Evolutionary conservation across 2,329 filamentous ascomycete genomes (phyloP).

Genomic region (Neofusicoccum sp.): DNA sequence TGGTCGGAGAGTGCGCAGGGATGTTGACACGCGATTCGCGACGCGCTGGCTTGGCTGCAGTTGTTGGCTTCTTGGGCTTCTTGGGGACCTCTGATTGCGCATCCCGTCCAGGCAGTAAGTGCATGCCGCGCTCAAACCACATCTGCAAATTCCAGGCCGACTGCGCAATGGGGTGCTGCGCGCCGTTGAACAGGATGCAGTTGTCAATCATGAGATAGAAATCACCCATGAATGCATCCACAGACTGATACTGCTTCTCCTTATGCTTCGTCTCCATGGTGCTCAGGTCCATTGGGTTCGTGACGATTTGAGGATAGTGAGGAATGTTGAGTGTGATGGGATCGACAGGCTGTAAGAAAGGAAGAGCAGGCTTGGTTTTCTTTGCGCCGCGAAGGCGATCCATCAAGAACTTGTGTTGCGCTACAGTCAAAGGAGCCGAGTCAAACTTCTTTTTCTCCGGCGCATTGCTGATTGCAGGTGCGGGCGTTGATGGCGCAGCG

Average conservation of each 20-base stretch:
- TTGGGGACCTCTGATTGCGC: slow-evolving; percentile 59
- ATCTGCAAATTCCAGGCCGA: slow-evolving; percentile 64
- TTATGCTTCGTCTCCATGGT: slow-evolving; percentile 82
- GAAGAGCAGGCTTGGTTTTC: slow-evolving; percentile 78
- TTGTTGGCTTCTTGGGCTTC: slow-evolving; percentile 53
- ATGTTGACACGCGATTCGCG: slow-evolving; percentile 51
- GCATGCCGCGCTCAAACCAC: slow-evolving; percentile 63
- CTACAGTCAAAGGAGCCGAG: slow-evolving; percentile 56
- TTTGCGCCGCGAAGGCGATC: slow-evolving; percentile 74
- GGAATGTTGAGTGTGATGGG: slow-evolving; percentile 75
- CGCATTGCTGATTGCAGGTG: slow-evolving; percentile 17
- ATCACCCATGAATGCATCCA: slow-evolving; percentile 75
- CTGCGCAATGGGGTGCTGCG: slow-evolving; percentile 70
- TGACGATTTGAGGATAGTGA: slow-evolving; percentile 71
- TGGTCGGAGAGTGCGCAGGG: slow-evolving; percentile 49
- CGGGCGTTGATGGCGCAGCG: background rate
- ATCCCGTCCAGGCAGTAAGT: slow-evolving; percentile 59
- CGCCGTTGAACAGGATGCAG: slow-evolving; percentile 79
- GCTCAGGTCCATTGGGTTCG: slow-evolving; percentile 80
- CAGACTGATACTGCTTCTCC: slow-evolving; percentile 65
- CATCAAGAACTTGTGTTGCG: slow-evolving; percentile 64
- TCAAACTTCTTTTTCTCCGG: slow-evolving; percentile 33
- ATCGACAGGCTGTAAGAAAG: slow-evolving; percentile 79
- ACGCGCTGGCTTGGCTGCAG: slow-evolving; percentile 48
- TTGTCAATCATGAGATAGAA: slow-evolving; percentile 80